Evolutionary conservation across 176 grass and related monocot genomes (phyloP).

Genomic region (Zoysia japonica): DNA sequence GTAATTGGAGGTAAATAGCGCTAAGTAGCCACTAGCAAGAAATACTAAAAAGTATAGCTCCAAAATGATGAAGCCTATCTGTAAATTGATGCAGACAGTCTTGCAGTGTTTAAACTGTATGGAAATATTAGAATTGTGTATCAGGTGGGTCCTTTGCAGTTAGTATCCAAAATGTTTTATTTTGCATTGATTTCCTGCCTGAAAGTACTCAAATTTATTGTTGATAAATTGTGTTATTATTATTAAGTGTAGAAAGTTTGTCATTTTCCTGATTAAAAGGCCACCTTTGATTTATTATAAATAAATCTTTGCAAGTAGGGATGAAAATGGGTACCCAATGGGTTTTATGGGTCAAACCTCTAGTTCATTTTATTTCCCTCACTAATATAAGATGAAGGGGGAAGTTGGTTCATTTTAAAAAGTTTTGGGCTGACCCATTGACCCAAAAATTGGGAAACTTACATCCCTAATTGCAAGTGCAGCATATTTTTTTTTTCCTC

Average conservation of each 20-base stretch:
- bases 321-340: too few species aligned
- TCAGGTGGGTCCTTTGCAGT: neutral
- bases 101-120: neutral
- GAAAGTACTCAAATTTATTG: neutral
- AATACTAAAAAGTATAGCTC: neutral
- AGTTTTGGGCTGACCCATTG: too few species aligned
- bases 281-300: neutral
- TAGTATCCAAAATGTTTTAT: neutral
- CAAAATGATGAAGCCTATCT: neutral
- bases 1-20: neutral
- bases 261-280: conserved; percentile 1
- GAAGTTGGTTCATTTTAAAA: too few species aligned
- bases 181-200: neutral
- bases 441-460: too few species aligned
- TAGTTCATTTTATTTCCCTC: too few species aligned
- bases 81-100: neutral
- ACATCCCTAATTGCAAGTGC: too few species aligned
- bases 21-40: neutral
- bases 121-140: conserved; percentile 2
- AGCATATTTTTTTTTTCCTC: too few species aligned
- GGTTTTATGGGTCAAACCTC: too few species aligned
- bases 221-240: conserved; percentile 5
- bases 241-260: neutral
- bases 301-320: neutral
- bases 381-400: too few species aligned